Percentiles rank a stretch among this genome's conserved stretches.
phyloP scores from a whole-genome alignment of 345 rosid species.

The Gossypioides kirkii region DNA sequence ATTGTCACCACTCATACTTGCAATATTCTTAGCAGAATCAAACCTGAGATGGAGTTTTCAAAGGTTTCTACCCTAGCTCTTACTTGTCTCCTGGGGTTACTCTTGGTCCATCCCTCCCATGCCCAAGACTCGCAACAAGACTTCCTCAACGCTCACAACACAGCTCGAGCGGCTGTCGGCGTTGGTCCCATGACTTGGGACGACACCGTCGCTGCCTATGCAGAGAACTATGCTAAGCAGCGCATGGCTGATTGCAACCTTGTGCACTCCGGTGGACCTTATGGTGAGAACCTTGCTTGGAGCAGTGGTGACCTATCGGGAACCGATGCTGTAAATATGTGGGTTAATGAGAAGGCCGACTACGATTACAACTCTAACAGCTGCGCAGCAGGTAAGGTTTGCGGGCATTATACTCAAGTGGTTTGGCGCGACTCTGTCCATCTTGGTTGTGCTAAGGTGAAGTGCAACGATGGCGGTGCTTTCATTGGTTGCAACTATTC shows the following conservation, averaged over 20 bases:
- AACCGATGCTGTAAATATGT: slow-evolving; percentile 41
- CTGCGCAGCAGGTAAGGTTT: slow-evolving; percentile 38
- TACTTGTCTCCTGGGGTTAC: slow-evolving; percentile 9
- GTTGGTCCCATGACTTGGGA: slow-evolving; percentile 52
- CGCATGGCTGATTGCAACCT: slow-evolving; percentile 35
- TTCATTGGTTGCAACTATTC: slow-evolving; percentile 47
- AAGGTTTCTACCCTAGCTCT: slow-evolving; percentile 1
- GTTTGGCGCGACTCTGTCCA: slow-evolving; percentile 55
- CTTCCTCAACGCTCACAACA: slow-evolving; percentile 46
- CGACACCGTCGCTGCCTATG: slow-evolving; percentile 37
- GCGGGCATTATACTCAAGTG: slow-evolving; percentile 11
- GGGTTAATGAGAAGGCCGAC: slow-evolving; percentile 45
- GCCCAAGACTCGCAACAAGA: slow-evolving; percentile 38
- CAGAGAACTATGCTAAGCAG: slow-evolving; percentile 35
- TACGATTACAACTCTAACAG: slow-evolving; percentile 47
- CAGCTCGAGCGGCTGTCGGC: slow-evolving; percentile 35
- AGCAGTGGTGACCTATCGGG: slow-evolving; percentile 34
- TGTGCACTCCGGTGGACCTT: slow-evolving; percentile 51
- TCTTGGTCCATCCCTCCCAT: slow-evolving; percentile 9
- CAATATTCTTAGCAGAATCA: not conserved
- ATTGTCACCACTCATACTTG: not conserved
- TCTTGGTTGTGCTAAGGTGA: slow-evolving; percentile 65
- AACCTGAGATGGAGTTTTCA: not conserved
- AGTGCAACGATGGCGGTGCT: slow-evolving; percentile 45
- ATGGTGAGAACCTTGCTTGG: slow-evolving; percentile 60